Evolutionary conservation across 225 moss, liverwort and hornwort genomes (phyloP), one percentile per base, ranked within the genome.

Genomic region (Anthoceros angustus): DNA sequence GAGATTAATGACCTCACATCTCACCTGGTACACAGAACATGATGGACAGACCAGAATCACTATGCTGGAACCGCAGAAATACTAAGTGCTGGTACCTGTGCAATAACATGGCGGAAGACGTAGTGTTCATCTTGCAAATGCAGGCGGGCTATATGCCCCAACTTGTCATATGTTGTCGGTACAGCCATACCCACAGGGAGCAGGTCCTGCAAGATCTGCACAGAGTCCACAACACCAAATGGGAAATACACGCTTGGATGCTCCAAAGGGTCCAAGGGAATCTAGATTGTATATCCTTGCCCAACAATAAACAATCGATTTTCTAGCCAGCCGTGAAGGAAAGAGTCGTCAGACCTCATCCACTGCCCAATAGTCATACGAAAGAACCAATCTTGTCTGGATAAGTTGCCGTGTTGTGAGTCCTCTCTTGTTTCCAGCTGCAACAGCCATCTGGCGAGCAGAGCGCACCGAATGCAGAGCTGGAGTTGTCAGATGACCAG

Each of bases 91-190:
- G 9, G 23, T 63, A 87, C 91, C 89, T 98, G 92, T 60, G 89
- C 92, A 76, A 98, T 89, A n/a, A 76, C 60, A 69, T 84, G 79
- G 64, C 92, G 89, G 71, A 81, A 92, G 32, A 82, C 80, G 43
- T 80, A 62, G 62, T 92, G 89, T 76, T 89, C 80, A 43, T 73
- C 72, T 61, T 82, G 80, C 74, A 98, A 77, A 67, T 80, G 86
- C 16, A 98, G 77, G 45, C 82, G 86, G 68, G 92, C 92, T 48
- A 98, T 87, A 70, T 98, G 92, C 62, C 98, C 98, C 40, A 81
- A 76, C 63, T 82, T 80, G 68, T 87, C 83, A 75, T 80, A 83
- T 65, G 76, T 77, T 63, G 79, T 74, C 15, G 87, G 89, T 15
- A 79, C 79, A 38, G 66, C 75, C 76, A 87, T 81, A 18, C 79